phyloP scores from a whole-genome alignment of 345 rosid genomes.

The Alliaria petiolata region DNA sequence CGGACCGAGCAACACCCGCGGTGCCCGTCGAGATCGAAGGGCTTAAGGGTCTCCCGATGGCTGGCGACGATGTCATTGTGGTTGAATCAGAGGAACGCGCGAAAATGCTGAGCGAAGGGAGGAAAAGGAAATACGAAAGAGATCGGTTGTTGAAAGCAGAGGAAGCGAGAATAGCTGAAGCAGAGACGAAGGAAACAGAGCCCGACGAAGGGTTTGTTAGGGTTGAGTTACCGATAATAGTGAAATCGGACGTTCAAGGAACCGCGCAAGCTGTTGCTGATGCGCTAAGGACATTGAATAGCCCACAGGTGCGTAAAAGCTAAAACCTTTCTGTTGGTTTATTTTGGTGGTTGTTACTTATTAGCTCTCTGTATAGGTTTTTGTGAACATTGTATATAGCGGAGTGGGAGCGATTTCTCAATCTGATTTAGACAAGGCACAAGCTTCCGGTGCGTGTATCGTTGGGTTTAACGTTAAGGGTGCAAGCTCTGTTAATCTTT shows the following conservation, averaged over 20 bases:
- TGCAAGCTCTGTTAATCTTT: conserved; percentile 38
- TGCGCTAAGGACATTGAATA: conserved; percentile 75
- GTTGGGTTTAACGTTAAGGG: conserved; percentile 77
- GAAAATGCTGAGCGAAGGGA: conserved; percentile 85
- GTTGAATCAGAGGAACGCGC: conserved; percentile 91
- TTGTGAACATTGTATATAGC: conserved; percentile 74
- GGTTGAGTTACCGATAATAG: conserved; percentile 67
- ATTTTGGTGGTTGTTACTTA: neutral
- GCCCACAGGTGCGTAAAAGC: conserved; percentile 64
- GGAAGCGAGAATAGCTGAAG: conserved; percentile 43
- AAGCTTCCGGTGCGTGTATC: conserved; percentile 75
- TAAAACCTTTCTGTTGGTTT: neutral
- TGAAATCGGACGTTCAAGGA: conserved; percentile 93
- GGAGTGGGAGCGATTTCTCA: conserved; percentile 87
- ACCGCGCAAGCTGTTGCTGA: conserved; percentile 97
- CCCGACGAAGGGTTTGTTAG: conserved; percentile 47
- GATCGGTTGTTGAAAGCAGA: conserved; percentile 64
- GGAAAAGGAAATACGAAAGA: conserved; percentile 67
- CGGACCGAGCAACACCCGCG: conserved; percentile 69
- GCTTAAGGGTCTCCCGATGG: conserved; percentile 90
- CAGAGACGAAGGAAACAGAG: conserved; percentile 32
- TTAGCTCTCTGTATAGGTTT: conserved; percentile 49
- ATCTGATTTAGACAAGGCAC: conserved; percentile 85
- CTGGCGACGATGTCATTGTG: conserved; percentile 88
- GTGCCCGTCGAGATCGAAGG: conserved; percentile 95